Conservation (phyloP, 345 rosid species). For the Physaria fendleri region DNA sequence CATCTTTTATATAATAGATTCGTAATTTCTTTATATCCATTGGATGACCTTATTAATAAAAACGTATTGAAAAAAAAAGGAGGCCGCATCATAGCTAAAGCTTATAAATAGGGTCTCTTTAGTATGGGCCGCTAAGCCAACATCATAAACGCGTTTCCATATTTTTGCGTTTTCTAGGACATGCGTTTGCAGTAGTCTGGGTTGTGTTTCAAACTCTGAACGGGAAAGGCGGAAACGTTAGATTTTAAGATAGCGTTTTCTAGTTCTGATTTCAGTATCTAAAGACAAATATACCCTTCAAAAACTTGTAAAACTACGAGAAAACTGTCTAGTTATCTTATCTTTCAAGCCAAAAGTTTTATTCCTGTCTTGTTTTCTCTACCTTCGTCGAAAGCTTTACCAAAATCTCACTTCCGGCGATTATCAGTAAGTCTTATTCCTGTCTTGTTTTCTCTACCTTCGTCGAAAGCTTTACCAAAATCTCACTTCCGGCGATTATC, state of each 20-base stretch:
- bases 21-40: no score
- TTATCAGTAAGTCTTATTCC: conserved; percentile 10
- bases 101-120: neutral
- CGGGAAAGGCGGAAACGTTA: neutral
- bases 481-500: conserved; percentile 7
- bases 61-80: no score
- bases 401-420: conserved; percentile 5
- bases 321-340: neutral
- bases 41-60: no score
- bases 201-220: neutral
- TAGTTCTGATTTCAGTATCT: neutral
- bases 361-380: neutral
- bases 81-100: neutral
- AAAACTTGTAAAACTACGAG: neutral
- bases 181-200: neutral
- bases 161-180: neutral
- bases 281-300: neutral
- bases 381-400: conserved; percentile 7
- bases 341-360: conserved; percentile 7
- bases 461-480: conserved; percentile 12
- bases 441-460: neutral
- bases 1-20: no score
- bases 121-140: neutral
- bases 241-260: neutral
- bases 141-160: neutral